Evolutionary conservation across 1,139 yeast species (phyloP).

Genomic region (Taphrina confusa): DNA sequence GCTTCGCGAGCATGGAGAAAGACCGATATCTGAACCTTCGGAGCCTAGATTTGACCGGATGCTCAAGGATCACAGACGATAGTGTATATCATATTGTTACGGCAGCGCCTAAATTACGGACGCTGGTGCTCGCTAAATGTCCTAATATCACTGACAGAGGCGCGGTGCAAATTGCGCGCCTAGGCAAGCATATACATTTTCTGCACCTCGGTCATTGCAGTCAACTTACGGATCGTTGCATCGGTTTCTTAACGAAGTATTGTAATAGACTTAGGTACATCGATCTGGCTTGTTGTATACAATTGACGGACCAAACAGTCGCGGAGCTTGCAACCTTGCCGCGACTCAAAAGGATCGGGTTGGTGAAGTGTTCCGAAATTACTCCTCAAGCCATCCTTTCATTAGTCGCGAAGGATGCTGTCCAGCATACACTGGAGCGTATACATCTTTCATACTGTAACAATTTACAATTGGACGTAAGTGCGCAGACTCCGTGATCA

Average conservation of each 20-base stretch:
- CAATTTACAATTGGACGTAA: constrained; percentile 55
- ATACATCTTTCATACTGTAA: constrained; percentile 92
- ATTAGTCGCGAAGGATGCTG: constrained; percentile 69
- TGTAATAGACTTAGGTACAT: constrained; percentile 89
- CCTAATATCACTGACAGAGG: constrained; percentile 82
- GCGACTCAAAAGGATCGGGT: constrained; percentile 82
- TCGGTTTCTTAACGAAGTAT: constrained; percentile 67
- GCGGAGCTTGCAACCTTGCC: constrained; percentile 76
- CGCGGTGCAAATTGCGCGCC: constrained; percentile 65
- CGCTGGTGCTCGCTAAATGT: constrained; percentile 87
- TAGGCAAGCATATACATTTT: constrained; percentile 83
- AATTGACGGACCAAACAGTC: constrained; percentile 81
- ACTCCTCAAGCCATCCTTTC: constrained; percentile 84
- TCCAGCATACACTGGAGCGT: constrained; percentile 76
- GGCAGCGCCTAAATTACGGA: constrained; percentile 81
- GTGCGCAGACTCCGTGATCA: not conserved
- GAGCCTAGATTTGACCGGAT: constrained; percentile 80
- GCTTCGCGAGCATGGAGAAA: constrained; percentile 15
- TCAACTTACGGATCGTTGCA: constrained; percentile 86
- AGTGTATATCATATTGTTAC: constrained; percentile 70
- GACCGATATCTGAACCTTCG: constrained; percentile 51
- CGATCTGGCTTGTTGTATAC: constrained; percentile 92
- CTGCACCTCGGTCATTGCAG: constrained; percentile 93
- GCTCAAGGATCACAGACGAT: constrained; percentile 77
- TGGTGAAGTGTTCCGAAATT: constrained; percentile 86